Conservation (phyloP, 202 grass and related monocot genomes). For the Schoenoplectus triqueter region DNA sequence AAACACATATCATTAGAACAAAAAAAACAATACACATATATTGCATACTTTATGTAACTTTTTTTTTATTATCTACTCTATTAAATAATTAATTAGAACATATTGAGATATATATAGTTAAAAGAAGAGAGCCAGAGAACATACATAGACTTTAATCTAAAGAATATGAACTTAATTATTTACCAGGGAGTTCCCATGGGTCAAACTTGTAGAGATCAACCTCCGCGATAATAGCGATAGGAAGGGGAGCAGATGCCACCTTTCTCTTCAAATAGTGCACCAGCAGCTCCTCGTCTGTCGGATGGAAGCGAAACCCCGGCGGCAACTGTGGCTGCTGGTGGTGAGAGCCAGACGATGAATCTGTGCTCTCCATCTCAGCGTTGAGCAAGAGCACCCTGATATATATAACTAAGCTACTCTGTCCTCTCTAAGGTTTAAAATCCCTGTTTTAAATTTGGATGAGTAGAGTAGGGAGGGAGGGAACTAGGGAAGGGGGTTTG, state of each 20-base stretch:
- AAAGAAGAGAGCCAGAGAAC: background rate
- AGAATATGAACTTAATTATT: background rate
- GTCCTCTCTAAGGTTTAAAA: background rate
- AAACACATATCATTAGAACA: slow-evolving; percentile 21
- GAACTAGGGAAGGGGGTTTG: slow-evolving; percentile 48
- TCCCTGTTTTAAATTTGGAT: slow-evolving; percentile 22
- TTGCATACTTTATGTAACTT: background rate
- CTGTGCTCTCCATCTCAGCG: slow-evolving; percentile 63
- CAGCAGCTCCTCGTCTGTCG: slow-evolving; percentile 66
- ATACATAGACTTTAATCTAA: background rate
- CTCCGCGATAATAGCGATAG: slow-evolving; percentile 88
- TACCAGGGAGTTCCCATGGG: slow-evolving; percentile 96
- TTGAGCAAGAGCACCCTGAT: background rate
- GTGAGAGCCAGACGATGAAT: slow-evolving; percentile 60
- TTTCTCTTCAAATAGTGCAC: slow-evolving; percentile 98
- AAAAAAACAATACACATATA: background rate
- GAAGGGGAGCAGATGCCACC: slow-evolving; percentile 63
- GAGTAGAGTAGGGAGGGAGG: background rate
- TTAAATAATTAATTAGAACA: background rate
- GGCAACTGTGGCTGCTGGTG: slow-evolving; percentile 50
- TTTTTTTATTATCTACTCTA: background rate
- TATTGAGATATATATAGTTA: background rate
- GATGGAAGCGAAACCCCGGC: slow-evolving; percentile 58
- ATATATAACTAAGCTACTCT: background rate
- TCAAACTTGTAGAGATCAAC: slow-evolving; percentile 99